Base-by-base conservation (phyloP, 164 flowering plant genomes). In the Tinospora cordifolia region DNA sequence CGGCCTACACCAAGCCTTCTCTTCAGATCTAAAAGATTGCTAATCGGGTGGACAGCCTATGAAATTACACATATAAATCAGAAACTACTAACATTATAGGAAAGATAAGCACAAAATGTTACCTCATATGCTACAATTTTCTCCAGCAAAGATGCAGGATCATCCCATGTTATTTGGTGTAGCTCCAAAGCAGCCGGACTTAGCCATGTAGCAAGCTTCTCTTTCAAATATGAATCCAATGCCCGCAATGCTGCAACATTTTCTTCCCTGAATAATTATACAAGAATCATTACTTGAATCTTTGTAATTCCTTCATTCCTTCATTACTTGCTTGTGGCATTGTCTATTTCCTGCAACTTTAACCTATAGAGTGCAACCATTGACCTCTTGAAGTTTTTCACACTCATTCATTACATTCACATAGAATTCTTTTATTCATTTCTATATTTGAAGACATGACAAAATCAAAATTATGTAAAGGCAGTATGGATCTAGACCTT, bases 31-130 rank as follows among this genome's bases (percentile, higher is more conserved):
- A 86, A 60, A 69, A 91, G 96, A 76, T 81, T 91, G 79, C 90
- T 93, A 72, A 93, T 93, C 44, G 98, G 98, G 80, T 93, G 98
- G 75, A 93, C 98, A 70, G 98, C 98, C 98, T 93, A 70, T 13
- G 75, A 0, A 69, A 65, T n/a, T 66, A 65, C 8, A 67, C 22
- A 64, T 40, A 9, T 19, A 13, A 30, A 62, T 44, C n/a, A 67
- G 72, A 68, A 63, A 69, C 14, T 24, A 21, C 25, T 24, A 69
- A 67, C 25, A 67, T 19, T 21, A 60, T 7, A 66, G 17, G 14
- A 5, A 27, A 44, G 13, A 47, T 41, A 51, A 54, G 54, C 40
- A 73, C 63, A 70, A 44, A 72, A 72, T 19, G 44, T 49, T 3
- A 87, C 96, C 86, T 93, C 98, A 79, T 91, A 88, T 44, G 93